phyloP scores from a whole-genome alignment of 2,329 filamentous ascomycete genomes.

The Colletotrichum magnum region DNA sequence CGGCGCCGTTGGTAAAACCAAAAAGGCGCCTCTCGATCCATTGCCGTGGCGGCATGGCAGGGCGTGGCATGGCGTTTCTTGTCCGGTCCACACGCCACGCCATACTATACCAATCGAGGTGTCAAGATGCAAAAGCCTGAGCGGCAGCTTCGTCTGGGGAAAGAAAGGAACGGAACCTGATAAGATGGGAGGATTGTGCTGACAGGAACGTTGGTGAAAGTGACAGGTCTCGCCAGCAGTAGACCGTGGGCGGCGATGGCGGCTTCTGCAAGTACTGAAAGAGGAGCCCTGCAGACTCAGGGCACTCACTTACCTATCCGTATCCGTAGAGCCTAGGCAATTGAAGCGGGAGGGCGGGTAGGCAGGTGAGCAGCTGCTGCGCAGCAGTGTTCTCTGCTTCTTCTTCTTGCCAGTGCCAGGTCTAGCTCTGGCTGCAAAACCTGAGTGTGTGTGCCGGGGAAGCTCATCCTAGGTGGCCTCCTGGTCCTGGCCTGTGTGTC shows the following conservation, averaged over 20 bases:
- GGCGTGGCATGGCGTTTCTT: slow-evolving; percentile 14
- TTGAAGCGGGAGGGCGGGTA: slow-evolving; percentile 25
- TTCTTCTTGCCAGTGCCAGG: neutral
- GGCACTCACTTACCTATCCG: too few relatives aligned
- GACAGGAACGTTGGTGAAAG: slow-evolving; percentile 6
- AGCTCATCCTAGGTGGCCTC: slow-evolving; percentile 32
- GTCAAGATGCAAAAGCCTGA: slow-evolving; percentile 21
- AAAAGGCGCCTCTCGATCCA: slow-evolving; percentile 8
- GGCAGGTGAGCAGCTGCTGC: slow-evolving; percentile 3
- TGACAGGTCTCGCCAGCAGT: slow-evolving; percentile 8
- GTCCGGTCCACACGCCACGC: slow-evolving; percentile 21
- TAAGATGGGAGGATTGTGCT: slow-evolving; percentile 27
- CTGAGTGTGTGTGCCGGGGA: slow-evolving; percentile 38
- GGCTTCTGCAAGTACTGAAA: slow-evolving; percentile 13
- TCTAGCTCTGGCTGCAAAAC: slow-evolving; percentile 12
- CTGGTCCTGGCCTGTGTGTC: slow-evolving; percentile 25
- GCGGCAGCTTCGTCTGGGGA: slow-evolving; percentile 15
- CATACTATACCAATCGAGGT: slow-evolving; percentile 8
- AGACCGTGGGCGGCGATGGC: slow-evolving; percentile 10
- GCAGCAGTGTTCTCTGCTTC: neutral
- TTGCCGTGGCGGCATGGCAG: slow-evolving; percentile 16
- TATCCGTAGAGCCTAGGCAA: slow-evolving; percentile 8
- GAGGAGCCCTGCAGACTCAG: slow-evolving; percentile 9
- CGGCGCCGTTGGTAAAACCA: slow-evolving; percentile 5
- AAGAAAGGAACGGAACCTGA: slow-evolving; percentile 15